Evolutionary conservation across 1,139 yeast species (phyloP).

Genomic region (Protomyces pachydermus): DNA sequence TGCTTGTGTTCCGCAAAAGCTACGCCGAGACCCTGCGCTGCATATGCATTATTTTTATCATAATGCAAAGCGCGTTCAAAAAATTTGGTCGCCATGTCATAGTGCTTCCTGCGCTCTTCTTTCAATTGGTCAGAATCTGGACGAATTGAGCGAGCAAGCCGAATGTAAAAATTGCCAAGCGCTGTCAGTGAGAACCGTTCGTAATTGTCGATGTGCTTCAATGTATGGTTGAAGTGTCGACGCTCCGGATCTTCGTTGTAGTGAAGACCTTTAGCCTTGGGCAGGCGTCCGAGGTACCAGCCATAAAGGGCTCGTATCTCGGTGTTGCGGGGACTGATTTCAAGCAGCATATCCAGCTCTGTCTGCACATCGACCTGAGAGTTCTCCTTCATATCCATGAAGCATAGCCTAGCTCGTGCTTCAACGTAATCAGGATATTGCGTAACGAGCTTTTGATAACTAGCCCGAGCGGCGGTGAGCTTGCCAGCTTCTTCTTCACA

Average conservation of each 20-base stretch:
- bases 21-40: constrained; percentile 96
- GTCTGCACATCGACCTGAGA: constrained; percentile 47
- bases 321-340: constrained; percentile 55
- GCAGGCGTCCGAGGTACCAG: constrained; percentile 68
- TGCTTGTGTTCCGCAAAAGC: constrained; percentile 85
- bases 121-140: constrained; percentile 49
- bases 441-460: constrained; percentile 54
- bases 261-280: constrained; percentile 49
- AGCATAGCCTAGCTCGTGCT: constrained; percentile 30
- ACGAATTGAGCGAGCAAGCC: constrained; percentile 74
- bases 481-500: constrained; percentile 44
- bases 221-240: constrained; percentile 75
- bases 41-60: constrained; percentile 83
- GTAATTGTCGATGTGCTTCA: constrained; percentile 70
- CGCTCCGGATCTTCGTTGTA: constrained; percentile 50
- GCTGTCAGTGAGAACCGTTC: constrained; percentile 87
- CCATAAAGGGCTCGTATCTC: constrained; percentile 89
- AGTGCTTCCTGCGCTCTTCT: constrained; percentile 70
- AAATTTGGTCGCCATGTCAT: constrained; percentile 80
- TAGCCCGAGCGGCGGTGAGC: constrained; percentile 46
- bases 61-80: constrained; percentile 81
- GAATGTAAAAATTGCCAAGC: constrained; percentile 78
- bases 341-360: constrained; percentile 54
- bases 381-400: constrained; percentile 30
- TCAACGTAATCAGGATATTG: constrained; percentile 68